phyloP scores from a whole-genome alignment of 2,329 filamentous ascomycete species.

The Colletotrichum australisinense region DNA sequence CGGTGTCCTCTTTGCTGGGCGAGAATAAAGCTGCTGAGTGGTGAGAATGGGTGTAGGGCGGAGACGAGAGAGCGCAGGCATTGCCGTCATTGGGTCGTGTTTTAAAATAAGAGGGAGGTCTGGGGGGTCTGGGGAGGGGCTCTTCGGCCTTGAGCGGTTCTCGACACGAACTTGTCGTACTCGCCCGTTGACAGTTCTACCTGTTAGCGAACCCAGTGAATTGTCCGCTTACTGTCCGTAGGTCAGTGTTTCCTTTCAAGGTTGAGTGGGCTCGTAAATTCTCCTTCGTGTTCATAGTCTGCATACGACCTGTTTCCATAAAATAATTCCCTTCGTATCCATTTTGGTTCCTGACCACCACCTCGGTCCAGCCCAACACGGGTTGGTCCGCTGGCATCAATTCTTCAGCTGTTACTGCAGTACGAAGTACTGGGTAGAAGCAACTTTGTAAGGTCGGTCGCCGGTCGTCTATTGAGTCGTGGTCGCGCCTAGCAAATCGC shows the following conservation, averaged over 20 bases:
- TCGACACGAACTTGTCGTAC: not conserved
- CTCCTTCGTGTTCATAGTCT: not conserved
- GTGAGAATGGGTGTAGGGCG: not conserved
- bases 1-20: not conserved
- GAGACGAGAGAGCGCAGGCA: conserved; percentile 14
- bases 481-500: not conserved
- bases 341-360: not conserved
- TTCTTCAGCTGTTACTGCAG: not conserved
- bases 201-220: not conserved
- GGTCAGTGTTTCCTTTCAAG: not conserved
- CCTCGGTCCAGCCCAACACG: not conserved
- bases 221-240: no score
- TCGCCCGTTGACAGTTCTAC: not conserved
- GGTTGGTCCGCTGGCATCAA: not conserved
- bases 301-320: not conserved
- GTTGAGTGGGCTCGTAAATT: not conserved
- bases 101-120: conserved; percentile 33
- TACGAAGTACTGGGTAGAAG: no score
- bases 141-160: not conserved
- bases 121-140: conserved; percentile 17
- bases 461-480: not conserved
- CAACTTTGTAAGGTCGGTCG: not conserved
- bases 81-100: conserved; percentile 31
- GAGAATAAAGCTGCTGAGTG: not conserved
- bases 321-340: not conserved